phyloP scores from a whole-genome alignment of 75 land plant species.

The Pseudotsuga menziesii region DNA sequence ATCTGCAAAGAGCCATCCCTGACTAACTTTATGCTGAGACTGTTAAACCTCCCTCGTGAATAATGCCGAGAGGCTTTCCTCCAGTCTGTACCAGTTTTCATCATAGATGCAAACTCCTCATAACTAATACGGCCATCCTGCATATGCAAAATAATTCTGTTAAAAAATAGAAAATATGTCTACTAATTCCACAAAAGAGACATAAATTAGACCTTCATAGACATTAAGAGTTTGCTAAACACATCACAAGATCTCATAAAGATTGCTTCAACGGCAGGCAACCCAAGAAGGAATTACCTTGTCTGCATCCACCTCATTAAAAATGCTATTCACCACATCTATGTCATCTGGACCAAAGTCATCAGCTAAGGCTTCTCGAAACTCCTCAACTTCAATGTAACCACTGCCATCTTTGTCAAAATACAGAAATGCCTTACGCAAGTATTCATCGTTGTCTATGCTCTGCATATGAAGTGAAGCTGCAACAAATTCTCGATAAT shows the following conservation, averaged over 20 bases:
- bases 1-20: conserved; percentile 49
- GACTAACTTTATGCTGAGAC: conserved; percentile 46
- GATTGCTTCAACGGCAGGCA: background rate
- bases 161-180: background rate
- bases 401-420: conserved; percentile 60
- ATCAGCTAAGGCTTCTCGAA: conserved; percentile 43
- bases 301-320: conserved; percentile 69
- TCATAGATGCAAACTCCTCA: conserved; percentile 68
- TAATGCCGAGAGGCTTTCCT: conserved; percentile 68
- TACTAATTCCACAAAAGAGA: background rate
- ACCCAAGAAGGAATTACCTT: conserved; percentile 27
- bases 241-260: background rate
- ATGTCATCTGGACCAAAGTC: conserved; percentile 25
- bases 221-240: background rate
- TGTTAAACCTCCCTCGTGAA: conserved; percentile 59
- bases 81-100: conserved; percentile 78
- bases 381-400: conserved; percentile 52
- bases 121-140: conserved; percentile 71
- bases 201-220: background rate
- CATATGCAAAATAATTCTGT: background rate
- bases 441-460: conserved; percentile 64
- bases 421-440: conserved; percentile 44
- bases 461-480: conserved; percentile 40
- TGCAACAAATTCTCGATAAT: conserved; percentile 52
- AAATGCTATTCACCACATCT: conserved; percentile 56